phyloP scores from a whole-genome alignment of 192 early-diverging fungal genomes.

The Kickxella alabastrina region DNA sequence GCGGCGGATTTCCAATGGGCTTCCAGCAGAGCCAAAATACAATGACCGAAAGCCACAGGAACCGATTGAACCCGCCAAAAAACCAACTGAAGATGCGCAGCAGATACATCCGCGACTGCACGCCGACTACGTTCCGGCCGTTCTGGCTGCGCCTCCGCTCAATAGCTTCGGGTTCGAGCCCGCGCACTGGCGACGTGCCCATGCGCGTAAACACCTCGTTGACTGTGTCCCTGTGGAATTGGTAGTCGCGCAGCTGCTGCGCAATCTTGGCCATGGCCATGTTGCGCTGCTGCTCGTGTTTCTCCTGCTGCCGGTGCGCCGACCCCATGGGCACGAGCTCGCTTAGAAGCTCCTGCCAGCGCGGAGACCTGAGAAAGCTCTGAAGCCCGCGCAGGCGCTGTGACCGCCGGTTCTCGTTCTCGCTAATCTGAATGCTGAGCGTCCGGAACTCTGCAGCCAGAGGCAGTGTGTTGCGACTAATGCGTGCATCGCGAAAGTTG shows the following conservation, averaged over 20 bases:
- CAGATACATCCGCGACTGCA: conserved; percentile 2
- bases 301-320: conserved; percentile 32
- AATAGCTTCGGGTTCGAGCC: conserved; percentile 19
- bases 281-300: conserved; percentile 17
- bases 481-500: neutral
- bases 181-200: conserved; percentile 15
- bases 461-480: conserved; percentile 5
- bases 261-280: conserved; percentile 23
- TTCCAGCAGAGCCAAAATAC: conserved; percentile 65
- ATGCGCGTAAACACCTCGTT: conserved; percentile 17
- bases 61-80: conserved; percentile 68
- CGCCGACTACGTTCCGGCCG: conserved; percentile 22
- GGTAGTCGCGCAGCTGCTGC: conserved; percentile 15
- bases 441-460: conserved; percentile 50
- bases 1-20: conserved; percentile 57
- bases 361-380: conserved; percentile 7
- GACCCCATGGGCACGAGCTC: conserved; percentile 31
- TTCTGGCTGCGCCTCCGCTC: conserved; percentile 2
- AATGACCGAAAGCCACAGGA: conserved; percentile 65
- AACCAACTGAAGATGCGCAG: conserved; percentile 30
- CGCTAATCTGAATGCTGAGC: conserved; percentile 41
- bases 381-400: conserved; percentile 3
- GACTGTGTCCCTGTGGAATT: conserved; percentile 21
- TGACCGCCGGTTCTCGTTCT: conserved; percentile 4
- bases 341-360: conserved; percentile 28